Base-by-base conservation (phyloP, 169 alveolate species). In the Ophryocystis elektroscirrha region DNA sequence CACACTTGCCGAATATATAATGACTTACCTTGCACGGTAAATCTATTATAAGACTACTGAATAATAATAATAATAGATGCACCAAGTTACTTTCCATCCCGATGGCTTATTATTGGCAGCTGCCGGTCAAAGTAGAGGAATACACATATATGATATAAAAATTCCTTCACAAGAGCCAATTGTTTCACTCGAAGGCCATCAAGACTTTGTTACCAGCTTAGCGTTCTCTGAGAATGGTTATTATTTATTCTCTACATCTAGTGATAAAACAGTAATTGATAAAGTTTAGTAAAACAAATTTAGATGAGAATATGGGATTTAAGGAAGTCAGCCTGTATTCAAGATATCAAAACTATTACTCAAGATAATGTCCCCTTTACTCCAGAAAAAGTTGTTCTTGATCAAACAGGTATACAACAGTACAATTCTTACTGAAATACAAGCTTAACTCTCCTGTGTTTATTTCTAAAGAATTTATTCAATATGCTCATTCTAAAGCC, bases 61-160 rank as follows among this genome's bases (percentile, higher is more conserved):
- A 2, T 2, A 36, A 4, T 2, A 7, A 4, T n/a, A 25, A 45
- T 46, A 4, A 28, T 48, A 45, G 56, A 48, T 36, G 42, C 22
- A 25, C 22, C 24, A 44, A 24, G 27, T 45, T 15, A 22, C 45
- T 5, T 67, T 71, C 44, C 89, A 80, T 20, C 88, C 89, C 2
- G 89, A 80, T 52, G 89, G 89, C 0, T 54, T 80, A 56, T 67
- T 80, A 56, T 32, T 76, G 9, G 76, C 78, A 0, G 83, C 77
- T 1, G 74, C 72, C 5, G 64, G 69, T 0, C 56, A 51, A 2
- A 70, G 66, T 48, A 80, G 86, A 0, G 53, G 51, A 16, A 61
- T 80, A 7, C 76, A 75, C 46, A 71, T 80, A 0, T 80, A 81
- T 75, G 89, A 78, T 50, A 55, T 80, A 29, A 62, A 80, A 25